Evolutionary conservation across 495 filamentous ascomycete genomes (phyloP).

Genomic region (Penicillium manginii): DNA sequence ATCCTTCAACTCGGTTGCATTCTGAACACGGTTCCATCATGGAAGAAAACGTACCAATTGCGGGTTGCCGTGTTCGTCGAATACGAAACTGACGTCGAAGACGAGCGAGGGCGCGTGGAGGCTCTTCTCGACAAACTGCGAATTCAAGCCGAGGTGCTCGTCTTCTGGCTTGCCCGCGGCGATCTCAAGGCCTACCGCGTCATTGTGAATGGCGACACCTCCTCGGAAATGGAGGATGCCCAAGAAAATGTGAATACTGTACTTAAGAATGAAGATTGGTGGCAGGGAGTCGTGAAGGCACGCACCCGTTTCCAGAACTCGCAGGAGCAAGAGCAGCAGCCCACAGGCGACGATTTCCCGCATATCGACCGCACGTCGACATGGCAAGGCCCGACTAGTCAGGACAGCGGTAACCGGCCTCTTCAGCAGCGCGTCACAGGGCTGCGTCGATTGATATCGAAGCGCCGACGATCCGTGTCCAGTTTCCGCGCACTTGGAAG

Average conservation of each 20-base stretch:
- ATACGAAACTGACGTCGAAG: constrained; percentile 82
- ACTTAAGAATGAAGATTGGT: constrained; percentile 77
- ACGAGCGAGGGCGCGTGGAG: constrained; percentile 74
- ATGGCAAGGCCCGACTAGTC: constrained; percentile 60
- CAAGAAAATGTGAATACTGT: constrained; percentile 58
- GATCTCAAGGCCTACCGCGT: constrained; percentile 72
- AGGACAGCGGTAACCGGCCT: constrained; percentile 50
- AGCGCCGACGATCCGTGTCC: constrained; percentile 65
- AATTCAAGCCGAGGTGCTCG: constrained; percentile 77
- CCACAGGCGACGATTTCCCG: constrained; percentile 19
- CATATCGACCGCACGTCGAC: constrained; percentile 35
- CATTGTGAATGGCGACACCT: constrained; percentile 70
- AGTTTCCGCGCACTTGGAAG: constrained; percentile 64
- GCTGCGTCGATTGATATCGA: constrained; percentile 52
- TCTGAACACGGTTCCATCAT: constrained; percentile 77
- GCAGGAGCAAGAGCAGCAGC: constrained; percentile 15
- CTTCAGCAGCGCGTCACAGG: constrained; percentile 48
- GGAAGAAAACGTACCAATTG: constrained; percentile 75
- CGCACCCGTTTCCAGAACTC: constrained; percentile 44
- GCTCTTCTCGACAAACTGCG: constrained; percentile 78
- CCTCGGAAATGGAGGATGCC: constrained; percentile 45
- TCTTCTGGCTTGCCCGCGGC: constrained; percentile 82
- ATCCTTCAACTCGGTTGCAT: constrained; percentile 88
- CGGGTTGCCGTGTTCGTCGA: constrained; percentile 87
- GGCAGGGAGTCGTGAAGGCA: constrained; percentile 71